phyloP scores from a whole-genome alignment of 2,329 filamentous ascomycete species.

The Emergomyces africanus region DNA sequence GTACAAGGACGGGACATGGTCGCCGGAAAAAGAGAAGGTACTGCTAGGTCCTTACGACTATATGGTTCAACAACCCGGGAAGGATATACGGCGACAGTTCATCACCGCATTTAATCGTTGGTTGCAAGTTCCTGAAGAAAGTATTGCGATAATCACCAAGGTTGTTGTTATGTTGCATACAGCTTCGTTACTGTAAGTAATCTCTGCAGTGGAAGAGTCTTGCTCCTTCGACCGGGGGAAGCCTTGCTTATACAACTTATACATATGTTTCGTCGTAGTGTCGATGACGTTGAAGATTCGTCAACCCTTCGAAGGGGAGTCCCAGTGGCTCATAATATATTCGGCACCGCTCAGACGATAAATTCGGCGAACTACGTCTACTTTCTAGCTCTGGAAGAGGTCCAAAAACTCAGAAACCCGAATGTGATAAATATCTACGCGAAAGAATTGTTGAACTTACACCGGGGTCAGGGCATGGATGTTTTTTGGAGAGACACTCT shows the following conservation, averaged over 20 bases:
- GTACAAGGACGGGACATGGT: conserved; percentile 42
- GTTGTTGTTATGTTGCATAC: conserved; percentile 28
- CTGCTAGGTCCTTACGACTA: conserved; percentile 71
- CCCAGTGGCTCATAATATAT: conserved; percentile 32
- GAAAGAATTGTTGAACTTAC: conserved; percentile 26
- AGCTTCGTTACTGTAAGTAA: conserved; percentile 27
- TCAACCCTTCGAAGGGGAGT: conserved; percentile 30
- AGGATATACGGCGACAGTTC: conserved; percentile 25
- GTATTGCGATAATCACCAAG: conserved; percentile 21
- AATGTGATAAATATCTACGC: conserved; percentile 24
- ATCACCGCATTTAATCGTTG: conserved; percentile 29
- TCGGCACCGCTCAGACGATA: conserved; percentile 33
- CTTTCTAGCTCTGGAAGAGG: conserved; percentile 24
- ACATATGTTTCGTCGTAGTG: conserved; percentile 8
- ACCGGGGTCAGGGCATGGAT: conserved; percentile 30
- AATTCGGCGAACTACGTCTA: conserved; percentile 35
- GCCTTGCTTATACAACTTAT: neutral
- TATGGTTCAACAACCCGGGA: conserved; percentile 60
- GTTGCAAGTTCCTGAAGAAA: conserved; percentile 22
- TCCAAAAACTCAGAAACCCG: conserved; percentile 19
- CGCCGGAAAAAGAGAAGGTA: conserved; percentile 61
- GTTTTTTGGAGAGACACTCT: conserved; percentile 27
- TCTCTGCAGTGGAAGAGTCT: neutral
- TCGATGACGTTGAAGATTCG: conserved; percentile 36
- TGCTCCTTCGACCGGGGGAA: neutral